These are phyloP conservation scores for Bombardia bombarda DNA, from an alignment of 495 filamentous ascomycete genomes.

Conservation along the genomic window DNA sequence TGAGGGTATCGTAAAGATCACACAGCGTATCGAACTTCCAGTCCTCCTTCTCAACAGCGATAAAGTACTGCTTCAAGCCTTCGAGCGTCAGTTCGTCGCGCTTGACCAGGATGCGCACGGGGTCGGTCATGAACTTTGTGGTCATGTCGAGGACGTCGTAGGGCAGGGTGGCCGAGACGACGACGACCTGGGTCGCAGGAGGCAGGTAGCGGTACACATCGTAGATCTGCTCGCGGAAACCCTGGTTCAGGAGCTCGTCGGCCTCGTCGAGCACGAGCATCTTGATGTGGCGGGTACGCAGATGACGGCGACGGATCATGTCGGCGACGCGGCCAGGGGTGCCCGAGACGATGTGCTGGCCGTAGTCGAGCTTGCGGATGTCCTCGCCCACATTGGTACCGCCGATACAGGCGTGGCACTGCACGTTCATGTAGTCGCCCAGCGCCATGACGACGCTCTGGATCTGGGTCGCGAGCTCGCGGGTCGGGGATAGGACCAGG, in stretches of 20 bases:
- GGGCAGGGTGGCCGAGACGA: constrained; percentile 95
- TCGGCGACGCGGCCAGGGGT: constrained; percentile 97
- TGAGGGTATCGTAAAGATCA: constrained; percentile 97
- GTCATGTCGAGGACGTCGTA: constrained; percentile 99
- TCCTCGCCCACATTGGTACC: constrained; percentile 97
- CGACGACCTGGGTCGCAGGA: constrained; percentile 93
- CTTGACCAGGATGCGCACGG: constrained; percentile 98
- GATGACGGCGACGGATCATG: constrained; percentile 95
- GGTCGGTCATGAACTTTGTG: constrained; percentile 99
- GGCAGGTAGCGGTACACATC: constrained; percentile 98
- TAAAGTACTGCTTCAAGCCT: constrained; percentile 99
- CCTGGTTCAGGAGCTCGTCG: constrained; percentile 94
- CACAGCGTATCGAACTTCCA: constrained; percentile 99
- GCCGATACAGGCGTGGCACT: constrained; percentile 99
- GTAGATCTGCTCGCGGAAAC: constrained; percentile 99
- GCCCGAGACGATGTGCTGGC: constrained; percentile 92
- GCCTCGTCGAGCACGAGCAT: constrained; percentile 99
- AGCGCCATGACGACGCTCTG: constrained; percentile 98
- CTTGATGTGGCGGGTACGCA: constrained; percentile 95
- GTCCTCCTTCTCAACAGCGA: constrained; percentile 99
- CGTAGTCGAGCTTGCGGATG: constrained; percentile 91
- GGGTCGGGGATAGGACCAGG: constrained; percentile 91
- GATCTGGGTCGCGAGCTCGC: constrained; percentile 97
- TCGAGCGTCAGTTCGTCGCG: constrained; percentile 98
- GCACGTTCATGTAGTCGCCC: constrained; percentile 98